These are phyloP conservation scores for Neurospora sp. DNA, from an alignment of 495 filamentous ascomycete species.

Conservation along the genomic window DNA sequence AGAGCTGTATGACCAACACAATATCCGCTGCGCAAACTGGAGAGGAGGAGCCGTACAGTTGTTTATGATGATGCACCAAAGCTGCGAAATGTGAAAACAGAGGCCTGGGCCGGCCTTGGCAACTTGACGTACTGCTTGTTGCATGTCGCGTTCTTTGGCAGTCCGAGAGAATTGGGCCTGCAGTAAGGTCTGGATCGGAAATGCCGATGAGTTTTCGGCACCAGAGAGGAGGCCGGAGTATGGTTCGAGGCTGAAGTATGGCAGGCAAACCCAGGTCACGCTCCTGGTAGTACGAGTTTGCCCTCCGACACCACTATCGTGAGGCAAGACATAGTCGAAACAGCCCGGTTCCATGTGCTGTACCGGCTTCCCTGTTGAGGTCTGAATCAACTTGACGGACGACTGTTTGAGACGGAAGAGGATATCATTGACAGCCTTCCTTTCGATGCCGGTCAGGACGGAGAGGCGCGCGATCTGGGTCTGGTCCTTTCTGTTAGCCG, in stretches of 20 bases:
- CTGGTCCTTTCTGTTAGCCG: not conserved
- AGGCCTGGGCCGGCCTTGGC: constrained; percentile 10
- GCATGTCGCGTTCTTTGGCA: constrained; percentile 25
- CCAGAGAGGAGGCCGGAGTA: constrained; percentile 20
- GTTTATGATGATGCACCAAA: constrained; percentile 29
- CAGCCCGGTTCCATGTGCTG: constrained; percentile 22
- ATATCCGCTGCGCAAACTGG: not conserved
- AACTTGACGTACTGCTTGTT: constrained; percentile 28
- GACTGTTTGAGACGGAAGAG: not conserved
- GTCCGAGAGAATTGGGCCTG: constrained; percentile 25
- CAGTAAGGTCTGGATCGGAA: constrained; percentile 25
- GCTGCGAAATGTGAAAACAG: constrained; percentile 32
- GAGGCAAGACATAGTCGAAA: constrained; percentile 15
- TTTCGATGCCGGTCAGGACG: not conserved
- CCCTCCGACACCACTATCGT: constrained; percentile 10
- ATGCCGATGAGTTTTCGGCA: constrained; percentile 13
- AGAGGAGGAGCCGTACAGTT: constrained; percentile 15
- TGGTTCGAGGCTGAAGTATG: constrained; percentile 29
- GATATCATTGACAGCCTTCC: not conserved
- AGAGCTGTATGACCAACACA: not conserved
- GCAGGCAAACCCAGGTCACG: constrained; percentile 27
- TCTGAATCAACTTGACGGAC: constrained; percentile 20
- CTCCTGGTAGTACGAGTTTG: constrained; percentile 8
- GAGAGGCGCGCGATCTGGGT: not conserved
- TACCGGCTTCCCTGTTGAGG: constrained; percentile 13